Base-by-base conservation (phyloP, 495 filamentous ascomycete genomes). In the Penicillium mononematosum region DNA sequence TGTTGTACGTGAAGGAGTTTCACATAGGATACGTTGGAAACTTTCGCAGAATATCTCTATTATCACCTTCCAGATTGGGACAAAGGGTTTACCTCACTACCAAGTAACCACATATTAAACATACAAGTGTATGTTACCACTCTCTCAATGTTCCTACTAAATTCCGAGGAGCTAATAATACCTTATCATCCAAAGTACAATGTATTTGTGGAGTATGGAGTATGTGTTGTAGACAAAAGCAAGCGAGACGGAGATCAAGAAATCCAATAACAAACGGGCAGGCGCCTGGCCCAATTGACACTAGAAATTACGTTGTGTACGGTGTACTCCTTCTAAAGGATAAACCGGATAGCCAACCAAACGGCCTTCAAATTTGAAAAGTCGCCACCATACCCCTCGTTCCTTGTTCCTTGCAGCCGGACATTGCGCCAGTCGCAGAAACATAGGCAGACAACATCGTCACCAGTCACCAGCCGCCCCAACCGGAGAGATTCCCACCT, bases 401-500 rank as follows among this genome's bases (percentile, higher is more conserved):
- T 32, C 49, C 61, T 47, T 62, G 64, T 64, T 59, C 64, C 64
- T 67, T 67, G 61, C 64, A 64, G 59, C 25, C 50, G 52, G 55
- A 58, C 36, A 53, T 61, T 41, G 56, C 50, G 27, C 31, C 31
- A 49, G 39, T 56, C 48, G 55, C 60, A 66, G 63, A 51, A 66
- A 63, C 53, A 46, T 11, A 36, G 44, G 20, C 32, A 54, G 41
- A 49, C 55, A 36, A 56, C 53, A 65, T 64, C 62, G 58, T 54
- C 53, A 27, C 48, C 22, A 50, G 25, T 34, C 42, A 49, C 34
- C 42, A 39, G 16, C 22, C 53, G 57, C 55, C 59, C 62, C 55
- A 61, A 53, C 58, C 50, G 61, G 61, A 47, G 55, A 20, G 50
- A 53, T 48, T 54, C 56, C 45, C 53, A 50, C 39, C 34, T 50